These are phyloP conservation scores for Mycena albidolilacea DNA, from an alignment of 768 basidiomycete genomes.

Conservation along the genomic window DNA sequence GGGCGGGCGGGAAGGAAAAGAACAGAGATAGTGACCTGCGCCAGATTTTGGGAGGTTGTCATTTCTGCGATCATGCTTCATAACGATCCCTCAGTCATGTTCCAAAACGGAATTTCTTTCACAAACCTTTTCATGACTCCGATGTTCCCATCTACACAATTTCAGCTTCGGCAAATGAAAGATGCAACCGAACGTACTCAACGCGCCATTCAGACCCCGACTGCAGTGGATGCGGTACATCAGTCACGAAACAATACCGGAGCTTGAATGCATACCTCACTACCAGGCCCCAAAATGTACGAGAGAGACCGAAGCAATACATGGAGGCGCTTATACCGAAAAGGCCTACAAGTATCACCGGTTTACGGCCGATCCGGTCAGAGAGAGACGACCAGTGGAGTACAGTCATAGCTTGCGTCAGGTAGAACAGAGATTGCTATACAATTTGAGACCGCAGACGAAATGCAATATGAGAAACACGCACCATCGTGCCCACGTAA, in stretches of 20 bases:
- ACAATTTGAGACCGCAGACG: background rate
- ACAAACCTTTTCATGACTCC: conserved; percentile 75
- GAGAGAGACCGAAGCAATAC: conserved; percentile 83
- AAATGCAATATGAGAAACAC: conserved; percentile 34
- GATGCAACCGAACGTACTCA: conserved; percentile 42
- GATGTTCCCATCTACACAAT: conserved; percentile 63
- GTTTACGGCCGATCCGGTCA: conserved; percentile 82
- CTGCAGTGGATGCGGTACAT: conserved; percentile 71
- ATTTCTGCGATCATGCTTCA: conserved; percentile 79
- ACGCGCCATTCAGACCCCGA: conserved; percentile 79
- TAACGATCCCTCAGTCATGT: background rate
- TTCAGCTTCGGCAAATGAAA: too few species aligned
- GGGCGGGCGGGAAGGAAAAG: background rate
- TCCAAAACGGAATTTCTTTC: background rate
- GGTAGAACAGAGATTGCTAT: conserved; percentile 85
- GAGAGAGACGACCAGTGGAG: conserved; percentile 84
- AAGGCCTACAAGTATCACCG: conserved; percentile 78
- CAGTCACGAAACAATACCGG: too few species aligned
- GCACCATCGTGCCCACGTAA: conserved; percentile 82
- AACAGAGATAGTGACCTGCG: conserved; percentile 56
- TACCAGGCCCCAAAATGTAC: conserved; percentile 76
- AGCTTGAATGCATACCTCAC: conserved; percentile 51
- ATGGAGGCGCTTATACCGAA: conserved; percentile 77
- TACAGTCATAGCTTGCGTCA: conserved; percentile 82
- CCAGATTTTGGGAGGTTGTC: conserved; percentile 78